Conservation (phyloP, 2,329 filamentous ascomycete species). For the Monilinia fructicola region DNA sequence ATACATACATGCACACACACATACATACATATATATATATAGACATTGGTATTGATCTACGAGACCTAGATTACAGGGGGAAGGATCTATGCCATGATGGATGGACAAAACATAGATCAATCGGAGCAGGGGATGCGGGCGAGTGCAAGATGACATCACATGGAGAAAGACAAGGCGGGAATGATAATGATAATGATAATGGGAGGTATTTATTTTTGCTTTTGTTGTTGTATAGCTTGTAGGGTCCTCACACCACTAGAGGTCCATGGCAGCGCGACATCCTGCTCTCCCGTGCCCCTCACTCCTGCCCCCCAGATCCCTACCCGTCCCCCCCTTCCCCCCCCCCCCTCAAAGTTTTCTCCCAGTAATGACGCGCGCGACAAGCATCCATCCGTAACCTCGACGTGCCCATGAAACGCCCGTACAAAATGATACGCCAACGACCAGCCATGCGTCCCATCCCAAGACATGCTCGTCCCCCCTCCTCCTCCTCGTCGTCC, state of each 20-base stretch:
- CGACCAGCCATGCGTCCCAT: conserved; percentile 30
- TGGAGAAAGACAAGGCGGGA: neutral
- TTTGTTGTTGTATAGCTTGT: conserved; percentile 2
- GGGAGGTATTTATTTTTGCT: conserved; percentile 10
- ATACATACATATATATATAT: too few relatives aligned
- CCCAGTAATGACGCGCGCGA: conserved; percentile 14
- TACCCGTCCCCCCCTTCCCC: neutral
- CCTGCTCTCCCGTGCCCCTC: conserved; percentile 16
- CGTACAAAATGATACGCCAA: conserved; percentile 34
- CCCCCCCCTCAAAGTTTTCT: conserved; percentile 26
- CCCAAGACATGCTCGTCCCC: neutral
- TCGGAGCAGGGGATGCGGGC: too few relatives aligned
- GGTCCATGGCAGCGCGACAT: neutral
- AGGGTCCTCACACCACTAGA: conserved; percentile 1
- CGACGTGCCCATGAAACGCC: conserved; percentile 35
- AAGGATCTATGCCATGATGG: too few relatives aligned
- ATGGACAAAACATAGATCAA: neutral
- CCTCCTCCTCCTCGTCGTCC: conserved; percentile 15
- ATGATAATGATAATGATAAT: too few relatives aligned
- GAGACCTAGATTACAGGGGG: too few relatives aligned
- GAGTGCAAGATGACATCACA: neutral
- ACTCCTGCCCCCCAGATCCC: too few relatives aligned
- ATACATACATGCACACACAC: too few relatives aligned
- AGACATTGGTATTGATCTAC: too few relatives aligned
- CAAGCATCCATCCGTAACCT: conserved; percentile 24